These are phyloP conservation scores for Albizia julibrissin DNA, from an alignment of 306 rosid genomes.

Conservation along the genomic window DNA sequence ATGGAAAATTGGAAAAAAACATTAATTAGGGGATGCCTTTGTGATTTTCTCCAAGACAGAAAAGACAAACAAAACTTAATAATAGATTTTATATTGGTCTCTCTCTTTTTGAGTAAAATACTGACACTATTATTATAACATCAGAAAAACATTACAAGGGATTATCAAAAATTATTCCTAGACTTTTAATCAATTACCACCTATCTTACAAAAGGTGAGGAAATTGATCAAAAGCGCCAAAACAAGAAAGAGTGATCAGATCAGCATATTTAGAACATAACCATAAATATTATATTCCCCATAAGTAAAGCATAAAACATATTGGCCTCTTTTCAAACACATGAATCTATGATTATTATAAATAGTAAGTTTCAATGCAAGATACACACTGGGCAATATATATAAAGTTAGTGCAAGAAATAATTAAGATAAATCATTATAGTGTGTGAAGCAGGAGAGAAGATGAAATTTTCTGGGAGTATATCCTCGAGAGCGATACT, in stretches of 20 bases:
- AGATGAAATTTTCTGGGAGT: conserved; percentile 56
- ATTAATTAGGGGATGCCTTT: too few species aligned
- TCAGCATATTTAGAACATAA: not conserved
- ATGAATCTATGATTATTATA: not conserved
- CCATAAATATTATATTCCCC: not conserved
- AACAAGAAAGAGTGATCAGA: not conserved
- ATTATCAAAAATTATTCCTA: not conserved
- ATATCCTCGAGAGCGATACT: conserved; percentile 70
- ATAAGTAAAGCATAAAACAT: not conserved
- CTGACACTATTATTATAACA: too few species aligned
- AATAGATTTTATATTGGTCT: too few species aligned
- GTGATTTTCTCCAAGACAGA: too few species aligned
- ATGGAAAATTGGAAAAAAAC: too few species aligned
- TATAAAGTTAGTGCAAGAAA: not conserved
- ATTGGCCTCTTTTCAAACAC: not conserved
- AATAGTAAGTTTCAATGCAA: too few species aligned
- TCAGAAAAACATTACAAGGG: not conserved
- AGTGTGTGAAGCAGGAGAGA: conserved; percentile 46
- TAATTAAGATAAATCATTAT: not conserved
- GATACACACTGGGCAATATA: not conserved
- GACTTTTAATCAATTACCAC: not conserved
- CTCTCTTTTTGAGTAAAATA: too few species aligned
- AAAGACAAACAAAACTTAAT: too few species aligned
- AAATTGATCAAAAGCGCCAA: not conserved
- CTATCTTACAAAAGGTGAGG: not conserved